Percentiles rank a stretch among this genome's conserved stretches.
Conservation (phyloP, 2,329 filamentous ascomycete genomes). For the Colletotrichum godetiae region DNA sequence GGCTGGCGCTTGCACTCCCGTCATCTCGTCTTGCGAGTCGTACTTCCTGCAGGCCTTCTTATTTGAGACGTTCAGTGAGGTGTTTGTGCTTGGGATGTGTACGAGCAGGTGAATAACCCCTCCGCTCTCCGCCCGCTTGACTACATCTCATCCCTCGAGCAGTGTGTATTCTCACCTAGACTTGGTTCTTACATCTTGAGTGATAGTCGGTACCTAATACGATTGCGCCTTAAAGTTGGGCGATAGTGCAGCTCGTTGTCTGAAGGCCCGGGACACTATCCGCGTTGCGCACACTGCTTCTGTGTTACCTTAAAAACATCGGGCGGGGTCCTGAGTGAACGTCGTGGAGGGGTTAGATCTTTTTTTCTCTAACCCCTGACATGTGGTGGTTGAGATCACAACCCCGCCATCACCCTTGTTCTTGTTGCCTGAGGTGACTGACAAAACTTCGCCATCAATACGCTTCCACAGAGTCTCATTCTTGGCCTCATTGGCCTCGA, state of each 20-base stretch:
- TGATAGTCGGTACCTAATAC: too few species aligned
- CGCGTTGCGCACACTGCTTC: too few species aligned
- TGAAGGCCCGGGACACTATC: neutral
- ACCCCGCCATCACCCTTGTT: conserved; percentile 10
- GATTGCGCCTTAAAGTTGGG: neutral
- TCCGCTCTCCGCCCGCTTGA: neutral
- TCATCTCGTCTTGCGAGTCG: neutral
- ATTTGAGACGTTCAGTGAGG: neutral
- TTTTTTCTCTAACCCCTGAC: neutral
- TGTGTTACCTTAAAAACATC: neutral
- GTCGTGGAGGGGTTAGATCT: neutral
- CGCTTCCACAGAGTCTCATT: neutral
- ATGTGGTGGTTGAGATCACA: neutral
- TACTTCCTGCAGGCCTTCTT: neutral
- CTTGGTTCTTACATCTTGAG: neutral
- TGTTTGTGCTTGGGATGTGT: neutral
- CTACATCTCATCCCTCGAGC: neutral
- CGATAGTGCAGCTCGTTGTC: neutral
- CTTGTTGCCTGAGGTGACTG: neutral
- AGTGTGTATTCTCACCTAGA: neutral
- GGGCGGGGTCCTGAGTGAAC: neutral
- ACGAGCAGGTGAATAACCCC: neutral
- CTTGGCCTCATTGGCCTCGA: conserved; percentile 15
- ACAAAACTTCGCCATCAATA: neutral
- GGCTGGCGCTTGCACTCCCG: neutral